Evolutionary conservation across 352 stramenopile species (phyloP).

Genomic region (Phytophthora multivora): DNA sequence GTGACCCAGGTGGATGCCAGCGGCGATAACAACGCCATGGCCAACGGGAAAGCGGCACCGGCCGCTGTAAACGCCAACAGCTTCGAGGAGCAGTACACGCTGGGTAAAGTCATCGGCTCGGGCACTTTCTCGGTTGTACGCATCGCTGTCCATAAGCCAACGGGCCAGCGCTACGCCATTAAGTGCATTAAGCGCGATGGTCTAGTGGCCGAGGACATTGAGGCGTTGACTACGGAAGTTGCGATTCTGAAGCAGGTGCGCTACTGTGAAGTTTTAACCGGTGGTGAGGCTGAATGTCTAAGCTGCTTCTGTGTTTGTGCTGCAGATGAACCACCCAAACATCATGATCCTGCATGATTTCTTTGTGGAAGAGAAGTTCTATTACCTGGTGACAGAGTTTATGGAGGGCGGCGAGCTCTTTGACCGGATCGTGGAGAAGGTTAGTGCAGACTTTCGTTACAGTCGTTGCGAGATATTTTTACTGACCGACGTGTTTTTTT

Average conservation of each 20-base stretch:
- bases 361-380: constrained; percentile 94
- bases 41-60: constrained; percentile 25
- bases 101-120: constrained; percentile 89
- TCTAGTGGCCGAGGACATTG: constrained; percentile 84
- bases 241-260: constrained; percentile 84
- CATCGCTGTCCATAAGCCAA: constrained; percentile 82
- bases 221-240: constrained; percentile 87
- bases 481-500: constrained; percentile 1
- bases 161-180: constrained; percentile 87
- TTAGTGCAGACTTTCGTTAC: constrained; percentile 21
- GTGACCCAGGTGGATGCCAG: constrained; percentile 43
- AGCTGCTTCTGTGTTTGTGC: constrained; percentile 7
- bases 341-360: constrained; percentile 95
- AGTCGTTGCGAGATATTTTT: constrained; percentile 9
- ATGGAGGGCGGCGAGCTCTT: constrained; percentile 93
- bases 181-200: constrained; percentile 93
- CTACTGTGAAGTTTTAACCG: not conserved
- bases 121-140: constrained; percentile 92
- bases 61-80: constrained; percentile 58
- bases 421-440: constrained; percentile 88
- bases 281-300: not conserved
- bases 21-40: constrained; percentile 35
- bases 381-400: constrained; percentile 98
- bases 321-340: constrained; percentile 91
- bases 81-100: constrained; percentile 85